phyloP scores from a whole-genome alignment of 148 eudicot species.

The Nepenthes gracilis region DNA sequence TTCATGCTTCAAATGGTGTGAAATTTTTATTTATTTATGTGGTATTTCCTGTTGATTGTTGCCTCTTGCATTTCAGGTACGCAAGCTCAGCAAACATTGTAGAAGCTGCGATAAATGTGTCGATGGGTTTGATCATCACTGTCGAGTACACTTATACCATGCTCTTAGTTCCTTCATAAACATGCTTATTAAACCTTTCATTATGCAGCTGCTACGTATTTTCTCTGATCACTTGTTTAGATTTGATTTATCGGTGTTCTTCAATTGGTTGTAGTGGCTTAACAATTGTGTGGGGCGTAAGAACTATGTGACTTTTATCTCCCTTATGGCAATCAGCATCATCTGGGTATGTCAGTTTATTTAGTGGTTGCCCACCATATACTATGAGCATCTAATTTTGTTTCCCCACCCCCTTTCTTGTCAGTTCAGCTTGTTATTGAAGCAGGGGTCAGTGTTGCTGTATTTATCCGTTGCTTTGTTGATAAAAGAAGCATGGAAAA shows the following conservation, averaged over 20 bases:
- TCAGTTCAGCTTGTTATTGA: conserved; percentile 67
- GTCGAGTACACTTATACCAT: conserved; percentile 50
- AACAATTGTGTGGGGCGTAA: conserved; percentile 96
- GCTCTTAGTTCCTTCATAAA: neutral
- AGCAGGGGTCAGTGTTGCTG: conserved; percentile 85
- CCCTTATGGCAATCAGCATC: conserved; percentile 80
- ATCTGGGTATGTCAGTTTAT: conserved; percentile 62
- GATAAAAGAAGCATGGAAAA: conserved; percentile 69
- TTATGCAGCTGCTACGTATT: neutral
- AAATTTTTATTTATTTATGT: too few relatives aligned
- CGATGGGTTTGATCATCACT: conserved; percentile 99
- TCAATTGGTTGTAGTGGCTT: conserved; percentile 61
- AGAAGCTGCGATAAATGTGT: conserved; percentile 99
- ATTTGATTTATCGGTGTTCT: neutral
- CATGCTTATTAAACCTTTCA: neutral
- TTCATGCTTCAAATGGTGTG: too few relatives aligned
- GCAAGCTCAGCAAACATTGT: conserved; percentile 96
- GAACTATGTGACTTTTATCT: conserved; percentile 76
- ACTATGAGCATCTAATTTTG: conserved; percentile 10
- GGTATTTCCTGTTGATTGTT: too few relatives aligned
- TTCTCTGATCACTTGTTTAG: neutral
- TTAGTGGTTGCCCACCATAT: conserved; percentile 2
- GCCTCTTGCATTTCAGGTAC: conserved; percentile 41
- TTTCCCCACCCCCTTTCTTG: conserved; percentile 14
- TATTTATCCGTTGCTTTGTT: conserved; percentile 80